Evolutionary conservation across 495 filamentous ascomycete species (phyloP).

Genomic region (Recurvomyces mirabilis): DNA sequence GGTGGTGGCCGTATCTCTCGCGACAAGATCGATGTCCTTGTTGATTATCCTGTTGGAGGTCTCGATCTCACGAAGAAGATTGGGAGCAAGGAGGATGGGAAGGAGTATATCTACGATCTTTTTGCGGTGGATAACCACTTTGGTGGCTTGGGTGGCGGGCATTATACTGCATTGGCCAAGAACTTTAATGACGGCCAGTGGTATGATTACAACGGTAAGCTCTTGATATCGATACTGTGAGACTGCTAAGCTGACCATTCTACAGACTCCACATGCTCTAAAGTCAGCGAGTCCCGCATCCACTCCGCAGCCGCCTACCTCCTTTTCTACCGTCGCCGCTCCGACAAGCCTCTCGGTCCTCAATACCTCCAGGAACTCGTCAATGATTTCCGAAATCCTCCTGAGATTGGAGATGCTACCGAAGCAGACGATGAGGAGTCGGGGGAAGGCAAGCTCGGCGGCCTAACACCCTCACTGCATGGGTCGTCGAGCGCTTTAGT

Average conservation of each 20-base stretch:
- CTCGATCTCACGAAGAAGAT: constrained; percentile 72
- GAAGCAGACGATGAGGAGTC: constrained; percentile 15
- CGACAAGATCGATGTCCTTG: constrained; percentile 82
- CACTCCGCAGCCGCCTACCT: constrained; percentile 72
- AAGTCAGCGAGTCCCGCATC: constrained; percentile 40
- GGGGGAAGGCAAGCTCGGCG: constrained; percentile 25
- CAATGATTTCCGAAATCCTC: constrained; percentile 41
- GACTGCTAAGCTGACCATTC: background rate
- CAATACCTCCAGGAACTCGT: constrained; percentile 57
- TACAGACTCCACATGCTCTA: constrained; percentile 55
- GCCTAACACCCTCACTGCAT: constrained; percentile 19
- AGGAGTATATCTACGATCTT: constrained; percentile 76
- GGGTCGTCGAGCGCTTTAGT: constrained; percentile 32
- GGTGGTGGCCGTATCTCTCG: constrained; percentile 62
- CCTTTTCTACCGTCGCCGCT: constrained; percentile 88
- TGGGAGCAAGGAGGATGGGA: constrained; percentile 63
- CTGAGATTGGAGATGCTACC: constrained; percentile 28
- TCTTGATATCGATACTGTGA: constrained; percentile 13
- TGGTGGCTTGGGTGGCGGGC: constrained; percentile 81
- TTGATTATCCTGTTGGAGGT: constrained; percentile 82
- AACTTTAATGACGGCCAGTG: constrained; percentile 78
- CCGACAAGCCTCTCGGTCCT: constrained; percentile 63
- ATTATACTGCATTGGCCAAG: constrained; percentile 89
- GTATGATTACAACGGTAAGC: constrained; percentile 91
- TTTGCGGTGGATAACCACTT: constrained; percentile 93